Percentiles rank a stretch among this genome's conserved stretches.
These are phyloP conservation scores for Pseudophaeomoniella oleicola DNA, from an alignment of 2,329 filamentous ascomycete genomes.

Conservation along the genomic window DNA sequence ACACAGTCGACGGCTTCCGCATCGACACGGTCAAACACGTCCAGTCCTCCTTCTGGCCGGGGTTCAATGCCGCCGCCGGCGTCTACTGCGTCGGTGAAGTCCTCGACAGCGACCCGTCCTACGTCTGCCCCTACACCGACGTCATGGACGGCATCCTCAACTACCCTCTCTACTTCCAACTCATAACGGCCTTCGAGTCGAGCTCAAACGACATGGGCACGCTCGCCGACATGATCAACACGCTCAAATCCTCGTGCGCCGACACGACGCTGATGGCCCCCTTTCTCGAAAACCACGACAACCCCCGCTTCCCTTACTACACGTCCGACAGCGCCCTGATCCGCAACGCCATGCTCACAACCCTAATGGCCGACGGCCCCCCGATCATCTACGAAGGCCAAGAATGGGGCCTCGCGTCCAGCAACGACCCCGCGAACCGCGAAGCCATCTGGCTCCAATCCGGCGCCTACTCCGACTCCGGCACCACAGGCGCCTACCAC, in stretches of 20 bases:
- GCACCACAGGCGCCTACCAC: constrained; percentile 33
- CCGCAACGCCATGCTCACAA: constrained; percentile 1
- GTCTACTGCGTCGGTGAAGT: constrained; percentile 34
- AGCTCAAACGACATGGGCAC: constrained; percentile 18
- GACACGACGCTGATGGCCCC: constrained; percentile 33
- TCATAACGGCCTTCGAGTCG: constrained; percentile 18
- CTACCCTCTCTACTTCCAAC: constrained; percentile 26
- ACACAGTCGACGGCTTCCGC: constrained; percentile 6
- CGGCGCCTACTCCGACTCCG: constrained; percentile 25
- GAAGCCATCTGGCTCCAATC: constrained; percentile 40
- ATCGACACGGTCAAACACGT: constrained; percentile 7
- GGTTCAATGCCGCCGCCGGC: constrained; percentile 21
- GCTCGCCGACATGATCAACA: constrained; percentile 15
- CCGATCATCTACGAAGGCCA: constrained; percentile 53
- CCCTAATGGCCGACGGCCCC: constrained; percentile 33
- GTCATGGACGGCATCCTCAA: constrained; percentile 40
- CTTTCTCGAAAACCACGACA: constrained; percentile 48
- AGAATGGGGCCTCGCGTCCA: constrained; percentile 44
- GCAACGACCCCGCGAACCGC: constrained; percentile 34
- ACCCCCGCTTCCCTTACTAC: constrained; percentile 36
- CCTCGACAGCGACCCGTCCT: constrained; percentile 20
- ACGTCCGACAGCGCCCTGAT: neutral
- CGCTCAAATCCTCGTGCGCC: constrained; percentile 26
- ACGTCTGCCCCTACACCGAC: constrained; percentile 23
- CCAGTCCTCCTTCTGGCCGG: constrained; percentile 19